Conservation (phyloP, 2,329 filamentous ascomycete genomes). For the Cladosporium sp. region DNA sequence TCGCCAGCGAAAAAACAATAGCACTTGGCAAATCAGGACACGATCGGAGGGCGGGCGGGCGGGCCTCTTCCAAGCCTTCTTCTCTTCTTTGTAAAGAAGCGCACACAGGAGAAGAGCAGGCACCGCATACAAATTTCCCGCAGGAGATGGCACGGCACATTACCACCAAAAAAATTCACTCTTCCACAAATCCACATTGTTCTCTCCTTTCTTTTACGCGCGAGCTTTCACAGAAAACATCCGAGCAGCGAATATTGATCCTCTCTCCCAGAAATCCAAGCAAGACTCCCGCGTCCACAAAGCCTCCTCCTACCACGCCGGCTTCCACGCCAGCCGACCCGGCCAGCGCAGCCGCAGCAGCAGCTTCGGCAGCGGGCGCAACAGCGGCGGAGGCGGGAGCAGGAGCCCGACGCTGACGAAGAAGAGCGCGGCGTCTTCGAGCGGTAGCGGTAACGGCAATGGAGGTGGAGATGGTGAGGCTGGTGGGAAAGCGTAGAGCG, state of each 20-base stretch:
- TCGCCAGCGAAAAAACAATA: background rate
- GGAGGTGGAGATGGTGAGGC: background rate
- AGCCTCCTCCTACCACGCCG: background rate
- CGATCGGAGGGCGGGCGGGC: background rate
- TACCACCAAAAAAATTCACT: background rate
- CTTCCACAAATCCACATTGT: background rate
- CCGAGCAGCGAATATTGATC: background rate
- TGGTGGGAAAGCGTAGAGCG: background rate
- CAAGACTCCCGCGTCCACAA: slow-evolving; percentile 5
- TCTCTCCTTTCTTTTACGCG: background rate
- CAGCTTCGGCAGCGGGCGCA: slow-evolving; percentile 2
- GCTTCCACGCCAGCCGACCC: slow-evolving; percentile 7
- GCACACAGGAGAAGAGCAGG: background rate
- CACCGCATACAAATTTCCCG: background rate
- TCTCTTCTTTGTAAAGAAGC: background rate
- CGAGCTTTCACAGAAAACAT: background rate
- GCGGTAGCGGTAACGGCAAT: background rate
- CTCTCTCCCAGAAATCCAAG: background rate
- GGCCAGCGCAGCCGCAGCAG: slow-evolving; percentile 7
- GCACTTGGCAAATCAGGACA: background rate
- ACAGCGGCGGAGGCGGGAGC: background rate
- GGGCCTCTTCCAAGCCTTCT: background rate
- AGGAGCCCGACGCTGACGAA: slow-evolving; percentile 6
- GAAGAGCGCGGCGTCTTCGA: background rate
- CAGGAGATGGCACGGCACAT: no score